Evolutionary conservation across 805 yeast genomes (phyloP), one percentile per base, ranked within the genome.

Genomic region (Tetrapisispora fleetii): DNA sequence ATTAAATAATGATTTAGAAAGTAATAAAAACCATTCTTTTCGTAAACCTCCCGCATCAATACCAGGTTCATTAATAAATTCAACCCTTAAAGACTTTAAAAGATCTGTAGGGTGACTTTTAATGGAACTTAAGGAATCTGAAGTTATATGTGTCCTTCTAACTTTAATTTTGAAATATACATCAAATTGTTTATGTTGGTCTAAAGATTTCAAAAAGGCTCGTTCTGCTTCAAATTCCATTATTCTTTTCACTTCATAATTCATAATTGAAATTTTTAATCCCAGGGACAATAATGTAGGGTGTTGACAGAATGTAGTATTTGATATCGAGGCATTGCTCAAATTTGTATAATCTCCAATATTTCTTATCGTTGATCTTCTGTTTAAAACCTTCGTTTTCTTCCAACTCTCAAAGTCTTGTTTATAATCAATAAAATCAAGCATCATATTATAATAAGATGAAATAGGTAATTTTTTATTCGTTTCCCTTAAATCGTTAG

Each of bases 11-110:
- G 83, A 82, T 50, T 77, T 77, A 1, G 85, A 80, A 37, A 93
- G 68, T 37, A 90, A 66, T 43, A 80, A 70, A 64, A 93, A 90
- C 99, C 99, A 91, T 59, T 91, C 99, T 59, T 89, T 90, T 57
- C 83, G 79, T 50, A 91, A 72, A 0, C 99, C 99, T 2, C 99
- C 98, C 0, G 89, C 97, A 68, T 91, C 99, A 21, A 91, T 77
- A 0, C 98, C 99, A 0, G 90, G 95, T 60, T 91, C 99, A 50
- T 81, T 81, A 4, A 83, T 68, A 63, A 93, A 91, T 57, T 85
- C 90, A 9, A 93, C 83, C 52, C 79, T 75, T 30, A 91, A 65
- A 1, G 87, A 77, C 59, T 90, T 89, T 56, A 83, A 80, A 50
- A 89, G 70, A 58, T 85, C 86, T 11, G 64, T 62, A 39, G 70